Base-by-base conservation (phyloP, 2,329 filamentous ascomycete genomes). In the Cryphonectria parasitica region DNA sequence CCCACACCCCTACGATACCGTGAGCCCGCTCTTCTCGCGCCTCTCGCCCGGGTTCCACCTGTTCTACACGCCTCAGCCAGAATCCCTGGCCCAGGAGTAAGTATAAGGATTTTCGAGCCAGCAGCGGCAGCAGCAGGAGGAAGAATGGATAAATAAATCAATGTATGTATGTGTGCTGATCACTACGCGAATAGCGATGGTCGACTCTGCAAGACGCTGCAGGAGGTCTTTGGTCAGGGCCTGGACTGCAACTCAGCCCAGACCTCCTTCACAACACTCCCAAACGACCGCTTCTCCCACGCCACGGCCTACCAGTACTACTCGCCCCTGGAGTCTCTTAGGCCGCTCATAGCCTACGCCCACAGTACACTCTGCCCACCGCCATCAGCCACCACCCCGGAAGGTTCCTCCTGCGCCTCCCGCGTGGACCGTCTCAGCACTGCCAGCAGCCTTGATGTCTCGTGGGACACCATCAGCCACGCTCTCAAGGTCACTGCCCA, bases 21-120 rank as follows among this genome's bases (percentile, higher is more conserved):
- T 91, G 61, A 85, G 90, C 54, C 95, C 95, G 1, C 91, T 96
- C 76, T 83, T 88, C 60, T 94, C 94, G 66, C 88, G 92, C 71
- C 80, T 94, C 19, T 90, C 93, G 1, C 90, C 95, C 0, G 95
- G 95, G 2, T 82, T 98, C 31, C 94, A 98, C 82, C 83, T 94
- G 36, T 92, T 92, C 76, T 94, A 91, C 78, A 92, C 91, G 0
- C 91, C 92, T 0, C 79, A 79, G 7, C 78, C 81, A 43, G 77
- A 80, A 36, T 78, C 75, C 11, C 74, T 73, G 62, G 74, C 73
- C 39, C 74, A 77, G 28, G 76, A 74, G 75, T 78, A 73, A 70
- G 77, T 73, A 19, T 70, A 39, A 39, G 36, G 7, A 25, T 22
- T 25, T 22, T 25, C 13, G 25, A 8, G 31, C 25, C 58, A 4